Evolutionary conservation across 208 protist species (phyloP), one percentile per base, ranked within the genome.

Genomic region (Tritrichomonas foetus): DNA sequence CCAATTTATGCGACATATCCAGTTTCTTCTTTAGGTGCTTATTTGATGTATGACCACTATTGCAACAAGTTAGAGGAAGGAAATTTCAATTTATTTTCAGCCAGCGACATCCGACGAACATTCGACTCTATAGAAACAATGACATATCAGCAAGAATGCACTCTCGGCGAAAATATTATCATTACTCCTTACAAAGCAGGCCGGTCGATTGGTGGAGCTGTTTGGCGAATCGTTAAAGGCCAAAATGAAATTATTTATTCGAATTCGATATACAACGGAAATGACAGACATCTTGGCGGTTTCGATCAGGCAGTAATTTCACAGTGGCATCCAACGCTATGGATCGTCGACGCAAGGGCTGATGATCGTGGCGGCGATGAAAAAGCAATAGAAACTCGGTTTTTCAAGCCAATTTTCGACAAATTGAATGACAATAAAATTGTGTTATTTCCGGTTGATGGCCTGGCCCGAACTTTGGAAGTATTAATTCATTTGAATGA

Each of bases 211-310:
- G 78, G 78, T 57, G 78, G 78, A 33, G 27, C 78, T 22, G 78
- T 89, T 61, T 89, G 78, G 78, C 25, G 47, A 47, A 89, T 89
- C 3, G 27, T 30, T 44, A 89, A 89, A 89, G 78, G 78, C 0
- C 78, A 89, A 57, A 89, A 89, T 39, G 78, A 89, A 89, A n/a
- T 89, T 89, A 89, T 89, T 39, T 89, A 89, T n/a, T 33, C 78
- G 9, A 47, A 53, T 39, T 89, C 78, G 8, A 47, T 89, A 16
- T 69, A 69, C n/a, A 47, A 47, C 27, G 47, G 41, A 16, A 44
- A 89, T 27, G 47, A 47, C n/a, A 89, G 39, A 16, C 47, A 89
- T 49, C 78, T 89, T 49, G 47, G 47, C n/a, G 47, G 44, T 36
- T 89, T 89, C n/a, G n/a, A 69, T 30, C 27, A 16, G 3, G 47